Base-by-base conservation (phyloP, 805 yeast species). In the Wickerhamiella kurtzmanii region DNA sequence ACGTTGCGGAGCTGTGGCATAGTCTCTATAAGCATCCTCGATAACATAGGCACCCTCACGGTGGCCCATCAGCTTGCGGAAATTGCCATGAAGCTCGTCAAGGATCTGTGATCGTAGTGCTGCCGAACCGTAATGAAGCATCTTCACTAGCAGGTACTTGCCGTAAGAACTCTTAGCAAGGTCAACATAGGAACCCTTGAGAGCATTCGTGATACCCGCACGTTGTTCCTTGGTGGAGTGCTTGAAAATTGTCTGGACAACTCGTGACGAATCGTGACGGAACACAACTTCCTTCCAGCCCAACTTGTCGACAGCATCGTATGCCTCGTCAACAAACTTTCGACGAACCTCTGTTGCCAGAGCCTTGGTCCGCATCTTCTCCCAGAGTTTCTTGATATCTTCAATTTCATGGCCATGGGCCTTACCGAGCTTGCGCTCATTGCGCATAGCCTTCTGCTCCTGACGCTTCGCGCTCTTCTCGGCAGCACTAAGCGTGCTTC, bases 41-140 rank as follows among this genome's bases (percentile, higher is more conserved):
- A 88, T 87, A 37, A 89, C 97, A 59, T 89, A 87, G 13, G 97
- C 97, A 66, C 96, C 98, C 72, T 89, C 97, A 68, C 83, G 81
- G 67, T 89, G 96, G 71, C 94, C 79, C 92, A 89, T 86, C 49
- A 89, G 71, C 66, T 86, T 89, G 63, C 96, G 75, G 59, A 85
- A 75, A 57, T 80, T 80, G 44, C 98, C 98, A 60, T 87, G 95
- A 54, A 89, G 72, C 67, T 87, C 96, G 59, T 80, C 74, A 48
- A 88, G 72, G 48, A 89, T 81, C 35, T 76, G 56, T 46, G 77
- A 81, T 58, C 95, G 75, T 1, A 88, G 77, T 25, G 80, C 79
- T 60, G 80, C 85, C 4, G 89, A 75, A 4, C 98, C 98, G 64
- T 89, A 89, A 66, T 88, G 96, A 58, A 89, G 71, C 56, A 89